A percentile compares a stretch with the other conserved stretches of the same genome.
phyloP scores from a whole-genome alignment of 2,329 filamentous ascomycete genomes.

The Colletotrichum scovillei region DNA sequence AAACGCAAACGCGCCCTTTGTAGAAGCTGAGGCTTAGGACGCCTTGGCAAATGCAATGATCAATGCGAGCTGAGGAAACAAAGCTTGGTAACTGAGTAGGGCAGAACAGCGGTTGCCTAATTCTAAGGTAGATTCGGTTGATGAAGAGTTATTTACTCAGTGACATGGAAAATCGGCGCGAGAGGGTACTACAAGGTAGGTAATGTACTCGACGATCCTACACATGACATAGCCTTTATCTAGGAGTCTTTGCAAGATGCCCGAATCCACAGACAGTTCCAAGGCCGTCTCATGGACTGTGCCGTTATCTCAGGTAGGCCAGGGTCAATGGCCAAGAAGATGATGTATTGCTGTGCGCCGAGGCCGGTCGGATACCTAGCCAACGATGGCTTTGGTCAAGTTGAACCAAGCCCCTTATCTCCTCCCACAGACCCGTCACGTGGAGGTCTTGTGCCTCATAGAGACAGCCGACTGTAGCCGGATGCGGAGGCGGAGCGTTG shows the following conservation, averaged over 20 bases:
- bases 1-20: neutral
- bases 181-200: neutral
- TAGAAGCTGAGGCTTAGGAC: constrained; percentile 5
- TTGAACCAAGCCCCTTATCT: neutral
- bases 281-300: neutral
- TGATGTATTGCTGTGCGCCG: neutral
- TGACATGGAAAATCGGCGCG: neutral
- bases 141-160: neutral
- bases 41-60: neutral
- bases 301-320: neutral
- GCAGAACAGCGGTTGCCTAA: neutral
- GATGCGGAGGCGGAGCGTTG: constrained; percentile 7
- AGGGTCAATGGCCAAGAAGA: constrained; percentile 1
- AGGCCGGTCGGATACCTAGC: neutral
- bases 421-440: constrained; percentile 16
- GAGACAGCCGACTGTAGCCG: constrained; percentile 14
- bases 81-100: neutral
- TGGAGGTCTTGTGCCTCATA: neutral
- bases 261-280: neutral
- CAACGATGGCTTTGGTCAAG: neutral
- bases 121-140: neutral
- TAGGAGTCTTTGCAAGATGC: neutral
- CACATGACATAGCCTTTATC: neutral
- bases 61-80: no score
- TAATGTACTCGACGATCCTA: neutral